These are phyloP conservation scores for Arachnopeziza araneosa DNA, from an alignment of 2,329 filamentous ascomycete genomes.

Conservation along the genomic window DNA sequence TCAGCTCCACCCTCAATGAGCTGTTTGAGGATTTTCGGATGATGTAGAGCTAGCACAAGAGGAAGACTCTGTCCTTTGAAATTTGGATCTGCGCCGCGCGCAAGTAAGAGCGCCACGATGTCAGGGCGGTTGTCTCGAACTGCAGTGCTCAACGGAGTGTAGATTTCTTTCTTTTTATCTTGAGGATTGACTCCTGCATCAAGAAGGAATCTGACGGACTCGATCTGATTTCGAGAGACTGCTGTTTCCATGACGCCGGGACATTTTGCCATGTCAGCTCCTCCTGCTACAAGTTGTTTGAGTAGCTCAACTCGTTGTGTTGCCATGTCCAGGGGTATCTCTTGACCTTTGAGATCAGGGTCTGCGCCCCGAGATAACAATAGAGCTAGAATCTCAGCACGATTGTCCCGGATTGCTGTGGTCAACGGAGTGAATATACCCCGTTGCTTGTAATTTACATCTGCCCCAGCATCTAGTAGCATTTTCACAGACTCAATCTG, in stretches of 20 bases:
- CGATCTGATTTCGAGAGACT: neutral
- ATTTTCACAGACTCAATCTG: neutral
- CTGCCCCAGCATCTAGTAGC: neutral
- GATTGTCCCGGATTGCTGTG: constrained; percentile 2
- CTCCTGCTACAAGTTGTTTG: constrained; percentile 1
- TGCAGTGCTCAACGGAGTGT: constrained; percentile 1
- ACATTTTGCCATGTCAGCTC: neutral
- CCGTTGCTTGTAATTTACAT: neutral
- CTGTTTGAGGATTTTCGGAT: neutral
- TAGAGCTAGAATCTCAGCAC: neutral
- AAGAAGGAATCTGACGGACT: neutral
- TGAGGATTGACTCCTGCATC: neutral
- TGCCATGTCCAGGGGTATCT: neutral
- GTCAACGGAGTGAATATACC: neutral
- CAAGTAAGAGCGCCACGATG: neutral
- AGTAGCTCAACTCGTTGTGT: neutral
- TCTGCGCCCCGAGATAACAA: neutral
- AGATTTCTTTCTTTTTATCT: neutral
- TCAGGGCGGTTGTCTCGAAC: neutral
- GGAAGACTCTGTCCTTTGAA: neutral
- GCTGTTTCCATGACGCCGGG: neutral
- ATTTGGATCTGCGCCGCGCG: constrained; percentile 2
- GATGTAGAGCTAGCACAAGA: neutral
- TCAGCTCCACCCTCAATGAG: neutral
- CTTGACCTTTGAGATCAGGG: constrained; percentile 2